Evolutionary conservation across 352 stramenopile species (phyloP), one percentile per base, ranked within the genome.

Genomic region (Saprolegnia parasitica): DNA sequence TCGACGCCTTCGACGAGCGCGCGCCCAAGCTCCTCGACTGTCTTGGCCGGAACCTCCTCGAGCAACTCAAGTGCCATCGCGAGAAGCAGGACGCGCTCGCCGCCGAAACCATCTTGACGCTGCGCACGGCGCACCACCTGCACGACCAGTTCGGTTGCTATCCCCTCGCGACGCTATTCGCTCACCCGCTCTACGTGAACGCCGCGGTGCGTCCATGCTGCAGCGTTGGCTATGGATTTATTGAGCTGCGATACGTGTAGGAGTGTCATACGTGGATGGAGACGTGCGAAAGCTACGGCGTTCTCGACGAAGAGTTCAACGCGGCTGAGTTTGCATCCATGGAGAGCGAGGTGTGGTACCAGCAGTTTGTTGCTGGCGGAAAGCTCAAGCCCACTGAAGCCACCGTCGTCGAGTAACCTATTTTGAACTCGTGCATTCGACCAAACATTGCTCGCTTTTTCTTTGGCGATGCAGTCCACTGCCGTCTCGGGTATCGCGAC

Each of bases 121-220:
- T 94, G 13, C 79, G 78, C 0, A 80, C 78, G 13, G 84, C 86
- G 5, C 86, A 94, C 68, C 84, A 92, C 62, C 88, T 91, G 40
- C 84, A 94, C 71, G 86, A 94, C 75, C 87, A 89, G 70, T 79
- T 94, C 20, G 86, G 86, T 0, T 84, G 83, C 58, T 94, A 94
- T 67, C 79, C 82, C 49, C 75, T 94, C 10, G 83, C 86, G 9
- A 81, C 75, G 67, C 67, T 92, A 55, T 92, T 88, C 65, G 86
- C 86, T 5, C 72, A 73, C 1, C 64, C 78, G 0, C 65, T 68
- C 20, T 89, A 87, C 61, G 65, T 79, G 73, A 76, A 94, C 68
- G 81, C 91, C 70, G 68, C 77, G 73, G 81, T 87, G 37, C 37
- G 76, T 37, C n/a, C 20, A 21, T 5, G 6, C 5, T 57, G 26